These are phyloP conservation scores for Dichotomopilus funicola DNA, from an alignment of 2,329 filamentous ascomycete genomes.

Conservation along the genomic window DNA sequence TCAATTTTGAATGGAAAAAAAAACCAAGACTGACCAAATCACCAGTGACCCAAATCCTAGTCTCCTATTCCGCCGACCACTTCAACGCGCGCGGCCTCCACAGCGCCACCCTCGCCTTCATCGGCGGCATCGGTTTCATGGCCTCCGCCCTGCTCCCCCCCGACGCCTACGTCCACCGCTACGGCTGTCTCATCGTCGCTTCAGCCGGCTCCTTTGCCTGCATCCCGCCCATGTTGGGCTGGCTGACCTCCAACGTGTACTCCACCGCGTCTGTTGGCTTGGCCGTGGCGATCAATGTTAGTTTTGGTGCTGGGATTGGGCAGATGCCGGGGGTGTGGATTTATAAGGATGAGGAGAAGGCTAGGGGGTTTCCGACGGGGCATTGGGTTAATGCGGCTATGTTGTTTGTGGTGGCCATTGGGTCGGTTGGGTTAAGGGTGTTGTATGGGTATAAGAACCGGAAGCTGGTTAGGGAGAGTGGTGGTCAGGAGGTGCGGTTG, in stretches of 20 bases:
- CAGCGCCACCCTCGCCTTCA: constrained; percentile 36
- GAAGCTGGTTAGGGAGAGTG: constrained; percentile 27
- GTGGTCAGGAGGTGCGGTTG: constrained; percentile 31
- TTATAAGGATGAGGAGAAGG: constrained; percentile 57
- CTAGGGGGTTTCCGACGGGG: constrained; percentile 59
- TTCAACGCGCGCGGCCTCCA: constrained; percentile 49
- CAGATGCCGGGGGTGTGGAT: constrained; percentile 71
- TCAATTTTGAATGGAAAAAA: not conserved
- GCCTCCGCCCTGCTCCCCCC: constrained; percentile 57
- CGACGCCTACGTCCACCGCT: constrained; percentile 53
- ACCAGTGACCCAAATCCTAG: constrained; percentile 33
- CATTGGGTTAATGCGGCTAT: constrained; percentile 61
- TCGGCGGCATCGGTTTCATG: constrained; percentile 48
- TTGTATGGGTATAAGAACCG: constrained; percentile 49
- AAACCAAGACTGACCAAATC: not conserved
- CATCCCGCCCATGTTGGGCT: constrained; percentile 64
- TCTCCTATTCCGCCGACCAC: constrained; percentile 55
- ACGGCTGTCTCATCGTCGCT: constrained; percentile 63
- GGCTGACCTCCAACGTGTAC: constrained; percentile 62
- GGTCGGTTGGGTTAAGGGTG: constrained; percentile 46
- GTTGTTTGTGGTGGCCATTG: constrained; percentile 51
- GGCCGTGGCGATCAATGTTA: constrained; percentile 65
- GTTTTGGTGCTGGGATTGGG: constrained; percentile 57
- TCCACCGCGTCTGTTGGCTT: constrained; percentile 59
- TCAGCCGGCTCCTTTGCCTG: constrained; percentile 60